phyloP scores from a whole-genome alignment of 345 rosid species.

The Murraya koenigii region DNA sequence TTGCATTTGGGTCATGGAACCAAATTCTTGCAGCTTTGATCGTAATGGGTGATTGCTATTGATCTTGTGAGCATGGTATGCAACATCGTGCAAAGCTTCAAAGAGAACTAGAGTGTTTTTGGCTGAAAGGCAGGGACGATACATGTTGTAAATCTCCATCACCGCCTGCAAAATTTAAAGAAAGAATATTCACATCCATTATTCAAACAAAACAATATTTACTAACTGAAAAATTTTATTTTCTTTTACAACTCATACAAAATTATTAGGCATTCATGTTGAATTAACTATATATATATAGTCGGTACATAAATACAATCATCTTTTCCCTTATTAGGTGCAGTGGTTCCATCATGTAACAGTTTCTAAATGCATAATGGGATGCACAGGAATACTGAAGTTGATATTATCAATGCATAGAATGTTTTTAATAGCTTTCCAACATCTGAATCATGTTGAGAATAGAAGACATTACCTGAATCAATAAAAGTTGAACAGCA shows the following conservation, averaged over 20 bases:
- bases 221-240: neutral
- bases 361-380: neutral
- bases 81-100: conserved; percentile 79
- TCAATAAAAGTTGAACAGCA: conserved; percentile 91
- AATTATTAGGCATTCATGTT: neutral
- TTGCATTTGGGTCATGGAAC: conserved; percentile 93
- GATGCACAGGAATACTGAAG: neutral
- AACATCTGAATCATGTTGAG: neutral
- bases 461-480: conserved; percentile 60
- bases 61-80: conserved; percentile 72
- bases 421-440: neutral
- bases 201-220: neutral
- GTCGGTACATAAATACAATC: neutral
- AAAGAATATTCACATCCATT: conserved; percentile 1
- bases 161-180: conserved; percentile 63
- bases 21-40: conserved; percentile 72
- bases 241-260: neutral
- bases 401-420: neutral
- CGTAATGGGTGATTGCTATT: conserved; percentile 61
- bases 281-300: neutral
- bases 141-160: conserved; percentile 93
- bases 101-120: conserved; percentile 70
- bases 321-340: neutral
- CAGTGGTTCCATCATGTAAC: neutral
- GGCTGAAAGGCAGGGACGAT: conserved; percentile 65